Conservation (phyloP, 2,329 filamentous ascomycete species). For the Aspergillus tubingensis region DNA sequence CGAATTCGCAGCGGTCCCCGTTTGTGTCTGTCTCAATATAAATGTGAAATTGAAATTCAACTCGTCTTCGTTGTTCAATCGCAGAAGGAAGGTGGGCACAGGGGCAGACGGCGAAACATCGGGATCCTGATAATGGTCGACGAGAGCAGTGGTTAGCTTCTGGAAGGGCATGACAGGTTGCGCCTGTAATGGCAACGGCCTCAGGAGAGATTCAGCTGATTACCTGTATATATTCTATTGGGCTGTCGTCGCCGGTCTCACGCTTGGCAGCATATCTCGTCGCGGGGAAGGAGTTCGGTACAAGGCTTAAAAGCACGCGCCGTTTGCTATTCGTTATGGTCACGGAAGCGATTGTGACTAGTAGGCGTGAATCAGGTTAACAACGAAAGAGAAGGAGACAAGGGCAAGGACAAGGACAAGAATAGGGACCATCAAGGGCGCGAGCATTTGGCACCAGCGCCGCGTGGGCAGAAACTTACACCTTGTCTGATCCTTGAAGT, state of each 20-base stretch:
- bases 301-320: constrained; percentile 73
- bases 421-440: background rate
- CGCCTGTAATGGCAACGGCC: background rate
- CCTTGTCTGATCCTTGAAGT: constrained; percentile 87
- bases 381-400: background rate
- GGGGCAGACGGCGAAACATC: constrained; percentile 56
- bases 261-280: constrained; percentile 73
- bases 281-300: constrained; percentile 86
- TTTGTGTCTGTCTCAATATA: constrained; percentile 63
- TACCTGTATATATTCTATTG: constrained; percentile 92
- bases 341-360: constrained; percentile 85
- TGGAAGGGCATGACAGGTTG: background rate
- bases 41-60: constrained; percentile 93
- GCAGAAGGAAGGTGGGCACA: constrained; percentile 75
- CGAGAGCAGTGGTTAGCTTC: constrained; percentile 24
- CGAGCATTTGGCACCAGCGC: background rate
- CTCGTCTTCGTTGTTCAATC: constrained; percentile 87
- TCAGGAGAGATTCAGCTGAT: background rate
- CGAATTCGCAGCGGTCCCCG: constrained; percentile 53
- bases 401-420: background rate
- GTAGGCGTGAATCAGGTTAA: background rate
- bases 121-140: constrained; percentile 64
- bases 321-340: constrained; percentile 77
- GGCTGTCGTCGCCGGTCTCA: constrained; percentile 69
- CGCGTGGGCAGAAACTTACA: constrained; percentile 56